Percentiles rank a stretch among this genome's conserved stretches.
phyloP scores from a whole-genome alignment of 2,329 filamentous ascomycete species.

The Fusarium protoensiforme region DNA sequence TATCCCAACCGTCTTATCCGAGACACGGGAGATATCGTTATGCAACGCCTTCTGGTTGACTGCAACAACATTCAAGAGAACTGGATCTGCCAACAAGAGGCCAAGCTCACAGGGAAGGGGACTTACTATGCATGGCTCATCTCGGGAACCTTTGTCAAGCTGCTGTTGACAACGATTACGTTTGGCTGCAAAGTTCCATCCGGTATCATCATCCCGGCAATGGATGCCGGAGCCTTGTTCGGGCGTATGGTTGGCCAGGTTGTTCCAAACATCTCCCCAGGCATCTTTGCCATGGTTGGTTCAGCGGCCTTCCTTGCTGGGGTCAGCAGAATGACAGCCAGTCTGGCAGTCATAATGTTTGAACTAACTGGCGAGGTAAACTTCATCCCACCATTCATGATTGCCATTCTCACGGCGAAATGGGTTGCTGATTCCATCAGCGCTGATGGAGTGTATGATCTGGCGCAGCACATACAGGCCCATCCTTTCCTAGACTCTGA shows the following conservation, averaged over 20 bases:
- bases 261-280: slow-evolving; percentile 17
- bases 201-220: slow-evolving; percentile 23
- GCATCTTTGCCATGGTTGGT: slow-evolving; percentile 30
- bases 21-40: slow-evolving; percentile 30
- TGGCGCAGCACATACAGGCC: slow-evolving; percentile 24
- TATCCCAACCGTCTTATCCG: slow-evolving; percentile 21
- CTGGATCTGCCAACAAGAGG: slow-evolving; percentile 31
- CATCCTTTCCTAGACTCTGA: slow-evolving; percentile 30
- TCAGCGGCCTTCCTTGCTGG: slow-evolving; percentile 29
- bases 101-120: slow-evolving; percentile 2
- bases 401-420: slow-evolving; percentile 20
- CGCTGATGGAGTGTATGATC: slow-evolving; percentile 27
- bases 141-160: slow-evolving; percentile 23
- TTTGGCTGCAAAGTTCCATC: slow-evolving; percentile 34
- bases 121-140: slow-evolving; percentile 23
- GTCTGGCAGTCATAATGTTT: slow-evolving; percentile 33
- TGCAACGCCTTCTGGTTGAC: slow-evolving; percentile 23
- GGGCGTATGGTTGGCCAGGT: slow-evolving; percentile 22
- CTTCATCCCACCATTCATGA: slow-evolving; percentile 28
- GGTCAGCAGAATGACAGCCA: slow-evolving; percentile 32
- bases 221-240: slow-evolving; percentile 25
- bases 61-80: slow-evolving; percentile 11
- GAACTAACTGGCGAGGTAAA: slow-evolving; percentile 27
- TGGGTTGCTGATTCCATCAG: slow-evolving; percentile 32
- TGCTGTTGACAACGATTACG: slow-evolving; percentile 22